These are phyloP conservation scores for Wickerhamiella lipophila DNA, from an alignment of 805 yeast genomes.

Conservation along the genomic window DNA sequence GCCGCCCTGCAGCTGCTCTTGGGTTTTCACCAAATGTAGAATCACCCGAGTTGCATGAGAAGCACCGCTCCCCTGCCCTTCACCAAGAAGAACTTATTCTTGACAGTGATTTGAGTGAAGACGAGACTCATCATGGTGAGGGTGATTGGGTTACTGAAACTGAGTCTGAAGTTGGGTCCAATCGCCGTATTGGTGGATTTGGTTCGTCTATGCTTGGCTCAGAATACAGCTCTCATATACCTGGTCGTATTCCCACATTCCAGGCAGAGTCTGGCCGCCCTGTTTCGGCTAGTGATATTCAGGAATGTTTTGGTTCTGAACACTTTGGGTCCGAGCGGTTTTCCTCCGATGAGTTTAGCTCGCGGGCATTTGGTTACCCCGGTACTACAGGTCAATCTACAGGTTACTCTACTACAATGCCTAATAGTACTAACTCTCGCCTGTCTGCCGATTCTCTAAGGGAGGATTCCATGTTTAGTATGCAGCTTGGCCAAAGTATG, in stretches of 20 bases:
- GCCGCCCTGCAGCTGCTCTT: constrained; percentile 6
- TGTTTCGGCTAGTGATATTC: background rate
- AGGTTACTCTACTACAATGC: constrained; percentile 1
- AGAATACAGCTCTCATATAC: background rate
- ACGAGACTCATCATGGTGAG: constrained; percentile 1
- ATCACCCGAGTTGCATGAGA: constrained; percentile 7
- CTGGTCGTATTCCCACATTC: constrained; percentile 7
- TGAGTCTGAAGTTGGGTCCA: constrained; percentile 7
- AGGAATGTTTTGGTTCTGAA: background rate
- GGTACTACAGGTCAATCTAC: constrained; percentile 4
- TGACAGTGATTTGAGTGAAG: constrained; percentile 9
- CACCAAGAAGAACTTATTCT: background rate
- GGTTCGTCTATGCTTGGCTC: constrained; percentile 5
- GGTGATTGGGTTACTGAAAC: constrained; percentile 5
- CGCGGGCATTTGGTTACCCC: constrained; percentile 3
- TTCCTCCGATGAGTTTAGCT: background rate
- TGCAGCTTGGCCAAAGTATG: constrained; percentile 13
- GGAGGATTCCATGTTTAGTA: constrained; percentile 7
- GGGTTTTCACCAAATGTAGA: background rate
- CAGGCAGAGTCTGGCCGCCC: background rate
- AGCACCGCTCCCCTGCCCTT: background rate
- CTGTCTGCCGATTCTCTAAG: background rate
- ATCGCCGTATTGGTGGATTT: constrained; percentile 1
- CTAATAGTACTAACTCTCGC: background rate
- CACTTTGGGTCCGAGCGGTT: background rate